Conservation (phyloP, 805 yeast species). For the Yamadazyma akitaensis region DNA sequence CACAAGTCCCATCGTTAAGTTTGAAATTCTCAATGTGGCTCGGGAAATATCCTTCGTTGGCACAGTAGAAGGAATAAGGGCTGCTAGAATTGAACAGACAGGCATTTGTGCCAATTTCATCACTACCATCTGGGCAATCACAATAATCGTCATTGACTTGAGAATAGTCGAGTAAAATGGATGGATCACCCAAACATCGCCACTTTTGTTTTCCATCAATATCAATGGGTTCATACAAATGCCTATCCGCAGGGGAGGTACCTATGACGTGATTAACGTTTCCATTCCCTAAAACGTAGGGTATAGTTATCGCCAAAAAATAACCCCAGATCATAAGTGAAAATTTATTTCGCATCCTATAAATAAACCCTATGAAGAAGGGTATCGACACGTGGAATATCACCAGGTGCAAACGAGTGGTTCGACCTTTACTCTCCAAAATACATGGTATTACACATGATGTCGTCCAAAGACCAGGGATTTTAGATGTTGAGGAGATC, state of each 20-base stretch:
- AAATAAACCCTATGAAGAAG: neutral
- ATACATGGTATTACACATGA: conserved; percentile 32
- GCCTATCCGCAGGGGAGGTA: conserved; percentile 35
- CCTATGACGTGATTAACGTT: conserved; percentile 19
- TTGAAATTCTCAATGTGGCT: conserved; percentile 59
- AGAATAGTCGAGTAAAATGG: conserved; percentile 53
- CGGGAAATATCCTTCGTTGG: conserved; percentile 66
- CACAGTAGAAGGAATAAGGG: conserved; percentile 59
- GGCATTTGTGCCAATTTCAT: conserved; percentile 94
- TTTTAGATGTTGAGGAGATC: neutral
- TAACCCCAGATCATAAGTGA: neutral
- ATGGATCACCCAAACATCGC: conserved; percentile 67
- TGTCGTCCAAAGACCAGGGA: conserved; percentile 23
- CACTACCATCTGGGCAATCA: conserved; percentile 97
- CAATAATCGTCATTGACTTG: conserved; percentile 87
- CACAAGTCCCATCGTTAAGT: conserved; percentile 91
- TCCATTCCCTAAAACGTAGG: neutral
- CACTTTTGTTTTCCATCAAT: conserved; percentile 46
- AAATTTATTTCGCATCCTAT: neutral
- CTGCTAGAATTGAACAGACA: conserved; percentile 38
- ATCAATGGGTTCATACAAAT: conserved; percentile 49
- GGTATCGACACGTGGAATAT: conserved; percentile 2
- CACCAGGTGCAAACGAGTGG: conserved; percentile 28
- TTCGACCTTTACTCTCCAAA: conserved; percentile 36
- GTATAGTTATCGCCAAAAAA: neutral